Evolutionary conservation across 2,329 filamentous ascomycete species (phyloP).

Genomic region (Zalaria sp.): DNA sequence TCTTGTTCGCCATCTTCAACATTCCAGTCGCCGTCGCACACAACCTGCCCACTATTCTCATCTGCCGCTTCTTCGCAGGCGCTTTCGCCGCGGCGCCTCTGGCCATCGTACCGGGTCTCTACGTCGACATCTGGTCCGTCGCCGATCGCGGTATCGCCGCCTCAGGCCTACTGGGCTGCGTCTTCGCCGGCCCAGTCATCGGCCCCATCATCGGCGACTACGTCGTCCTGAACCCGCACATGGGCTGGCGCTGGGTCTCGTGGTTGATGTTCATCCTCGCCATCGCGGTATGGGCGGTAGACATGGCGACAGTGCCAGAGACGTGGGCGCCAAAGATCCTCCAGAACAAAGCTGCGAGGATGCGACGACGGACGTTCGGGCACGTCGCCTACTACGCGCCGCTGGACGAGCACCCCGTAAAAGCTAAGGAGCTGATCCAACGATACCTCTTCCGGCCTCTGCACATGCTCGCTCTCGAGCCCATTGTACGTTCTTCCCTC

Average conservation of each 20-base stretch:
- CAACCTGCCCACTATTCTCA: constrained; percentile 38
- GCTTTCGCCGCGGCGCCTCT: constrained; percentile 35
- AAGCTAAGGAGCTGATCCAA: constrained; percentile 1
- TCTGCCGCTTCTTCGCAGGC: constrained; percentile 39
- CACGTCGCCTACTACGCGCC: constrained; percentile 32
- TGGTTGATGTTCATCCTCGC: constrained; percentile 21
- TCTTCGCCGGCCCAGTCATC: constrained; percentile 16
- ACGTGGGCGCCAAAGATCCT: constrained; percentile 36
- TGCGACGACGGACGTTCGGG: constrained; percentile 31
- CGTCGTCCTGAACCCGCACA: constrained; percentile 10
- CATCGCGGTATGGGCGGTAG: constrained; percentile 24
- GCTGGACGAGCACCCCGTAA: constrained; percentile 4
- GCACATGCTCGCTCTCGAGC: constrained; percentile 11
- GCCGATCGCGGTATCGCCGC: constrained; percentile 19
- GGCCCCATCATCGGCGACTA: constrained; percentile 14
- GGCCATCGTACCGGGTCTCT: constrained; percentile 33
- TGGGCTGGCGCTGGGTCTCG: constrained; percentile 18
- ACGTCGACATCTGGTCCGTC: constrained; percentile 35
- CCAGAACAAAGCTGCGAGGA: constrained; percentile 27
- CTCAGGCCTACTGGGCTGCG: constrained; percentile 15
- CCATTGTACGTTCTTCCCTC: constrained; percentile 3
- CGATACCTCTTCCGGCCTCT: constrained; percentile 7
- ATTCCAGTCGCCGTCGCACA: constrained; percentile 38
- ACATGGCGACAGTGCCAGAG: constrained; percentile 33
- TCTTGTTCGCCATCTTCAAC: constrained; percentile 37